A percentile compares a stretch with the other conserved stretches of the same genome.
Conservation (phyloP, 805 yeast species). For the Soucietia sequanensis region DNA sequence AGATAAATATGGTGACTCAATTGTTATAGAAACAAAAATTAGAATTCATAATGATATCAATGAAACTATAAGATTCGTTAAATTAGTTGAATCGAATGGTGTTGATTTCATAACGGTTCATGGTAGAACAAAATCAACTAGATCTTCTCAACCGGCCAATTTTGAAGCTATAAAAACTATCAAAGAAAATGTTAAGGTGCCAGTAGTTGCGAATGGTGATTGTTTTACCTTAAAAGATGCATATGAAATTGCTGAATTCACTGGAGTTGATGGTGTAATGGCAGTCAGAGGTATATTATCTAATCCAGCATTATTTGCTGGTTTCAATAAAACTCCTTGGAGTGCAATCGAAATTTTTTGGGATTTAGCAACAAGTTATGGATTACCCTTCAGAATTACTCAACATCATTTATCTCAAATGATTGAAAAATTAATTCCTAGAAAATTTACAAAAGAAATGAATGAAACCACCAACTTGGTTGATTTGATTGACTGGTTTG, state of each 20-base stretch:
- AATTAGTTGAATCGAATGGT: constrained; percentile 77
- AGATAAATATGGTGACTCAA: constrained; percentile 60
- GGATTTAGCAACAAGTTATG: constrained; percentile 75
- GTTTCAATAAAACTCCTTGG: constrained; percentile 80
- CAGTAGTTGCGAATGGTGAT: constrained; percentile 98
- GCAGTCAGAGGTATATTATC: constrained; percentile 84
- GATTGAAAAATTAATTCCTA: constrained; percentile 55
- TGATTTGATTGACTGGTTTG: constrained; percentile 82
- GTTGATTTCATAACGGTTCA: constrained; percentile 94
- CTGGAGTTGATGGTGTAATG: constrained; percentile 93
- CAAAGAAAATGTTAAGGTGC: constrained; percentile 55
- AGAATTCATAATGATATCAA: constrained; percentile 76
- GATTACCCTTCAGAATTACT: constrained; percentile 77
- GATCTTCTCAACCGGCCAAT: constrained; percentile 82
- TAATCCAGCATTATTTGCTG: constrained; percentile 88
- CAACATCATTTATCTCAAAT: constrained; percentile 90
- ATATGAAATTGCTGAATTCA: constrained; percentile 53
- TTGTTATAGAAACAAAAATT: constrained; percentile 90
- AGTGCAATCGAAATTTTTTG: constrained; percentile 80
- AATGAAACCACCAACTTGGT: constrained; percentile 58
- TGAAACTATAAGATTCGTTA: constrained; percentile 72
- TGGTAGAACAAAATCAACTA: constrained; percentile 82
- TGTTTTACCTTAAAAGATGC: constrained; percentile 71
- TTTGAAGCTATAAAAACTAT: constrained; percentile 75
- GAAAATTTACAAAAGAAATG: constrained; percentile 46